Conservation (phyloP, 305 asterid species). For the Vinca major region DNA sequence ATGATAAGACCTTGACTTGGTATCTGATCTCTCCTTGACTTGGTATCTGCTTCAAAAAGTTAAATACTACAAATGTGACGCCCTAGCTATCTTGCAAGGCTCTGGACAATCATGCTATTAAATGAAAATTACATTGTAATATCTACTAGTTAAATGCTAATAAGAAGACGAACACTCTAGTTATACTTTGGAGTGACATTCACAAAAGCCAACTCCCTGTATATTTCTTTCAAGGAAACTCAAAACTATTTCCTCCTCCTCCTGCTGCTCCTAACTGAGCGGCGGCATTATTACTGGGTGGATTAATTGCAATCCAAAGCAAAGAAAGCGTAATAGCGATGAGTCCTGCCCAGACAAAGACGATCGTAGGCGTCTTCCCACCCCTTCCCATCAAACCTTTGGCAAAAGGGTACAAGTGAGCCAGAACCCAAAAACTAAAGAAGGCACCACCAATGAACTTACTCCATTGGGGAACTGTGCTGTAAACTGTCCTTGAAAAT, state of each 20-base stretch:
- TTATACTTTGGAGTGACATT: no score
- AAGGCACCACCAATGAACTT: slow-evolving; percentile 41
- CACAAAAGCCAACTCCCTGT: no score
- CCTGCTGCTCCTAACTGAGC: neutral
- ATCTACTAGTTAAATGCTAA: no score
- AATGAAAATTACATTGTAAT: no score
- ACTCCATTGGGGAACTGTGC: slow-evolving; percentile 33
- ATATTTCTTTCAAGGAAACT: slow-evolving; percentile 21
- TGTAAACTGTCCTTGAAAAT: slow-evolving; percentile 32
- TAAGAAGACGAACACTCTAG: no score
- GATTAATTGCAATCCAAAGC: slow-evolving; percentile 31
- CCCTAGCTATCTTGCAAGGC: no score
- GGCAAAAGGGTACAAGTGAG: slow-evolving; percentile 44
- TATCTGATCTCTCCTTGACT: no score
- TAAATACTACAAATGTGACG: no score
- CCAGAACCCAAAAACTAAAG: slow-evolving; percentile 43
- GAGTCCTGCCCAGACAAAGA: slow-evolving; percentile 45
- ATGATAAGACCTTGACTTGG: no score
- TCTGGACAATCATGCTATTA: no score
- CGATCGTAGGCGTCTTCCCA: slow-evolving; percentile 41
- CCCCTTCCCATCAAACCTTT: slow-evolving; percentile 47
- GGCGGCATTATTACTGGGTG: slow-evolving; percentile 8
- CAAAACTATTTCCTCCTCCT: slow-evolving; percentile 14
- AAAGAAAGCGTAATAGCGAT: slow-evolving; percentile 42
- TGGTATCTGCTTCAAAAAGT: no score